Base-by-base conservation (phyloP, 441 rosid species). In the Pelargonium cotyledonis region DNA sequence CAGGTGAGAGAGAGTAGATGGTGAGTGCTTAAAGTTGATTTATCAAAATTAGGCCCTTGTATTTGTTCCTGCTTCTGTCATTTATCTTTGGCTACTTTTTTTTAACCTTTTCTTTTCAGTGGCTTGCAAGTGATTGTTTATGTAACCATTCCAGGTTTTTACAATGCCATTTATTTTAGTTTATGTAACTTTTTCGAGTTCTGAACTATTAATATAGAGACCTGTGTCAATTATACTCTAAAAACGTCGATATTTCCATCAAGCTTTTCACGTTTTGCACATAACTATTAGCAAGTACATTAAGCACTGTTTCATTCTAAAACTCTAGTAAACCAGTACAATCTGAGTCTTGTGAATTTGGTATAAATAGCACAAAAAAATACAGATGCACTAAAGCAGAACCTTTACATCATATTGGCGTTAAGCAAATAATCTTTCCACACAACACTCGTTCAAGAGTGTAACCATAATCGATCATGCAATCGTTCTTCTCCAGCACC, bases 391-490 rank as follows among this genome's bases (percentile, higher is more conserved):
- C 43, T 40, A 0, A 9, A 7, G 43, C 43, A 40, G 9, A 40
- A 7, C 43, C 43, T 7, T 40, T 7, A 40, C 43, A 40, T 40
- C 43, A 40, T 7, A 40, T 40, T 40, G 7, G 8, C 41, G 6
- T 38, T 38, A 38, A 5, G 11, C 44, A 58, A 23, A 47, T 66
- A 38, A 38, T 64, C 19, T 21, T 18, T 43, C 61, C 41, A 46
- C 68, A 40, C 55, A 2, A 12, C 14, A 31, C 26, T 7, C 2
- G 5, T 72, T 94, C 88, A 94, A 40, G 97, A 95, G 68, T 95
- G 99, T 75, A 95, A 72, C 98, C 99, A 95, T 73, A 95, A 71
- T 19, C 98, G 96, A 78, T 95, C 99, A 16, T 82, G 99, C 43
- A 95, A 82, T 57, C 96, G 80, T 79, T 95, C 89, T 75, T 92